Evolutionary conservation across 169 alveolate species (phyloP).

Genomic region (Plasmodium knowlesi): DNA sequence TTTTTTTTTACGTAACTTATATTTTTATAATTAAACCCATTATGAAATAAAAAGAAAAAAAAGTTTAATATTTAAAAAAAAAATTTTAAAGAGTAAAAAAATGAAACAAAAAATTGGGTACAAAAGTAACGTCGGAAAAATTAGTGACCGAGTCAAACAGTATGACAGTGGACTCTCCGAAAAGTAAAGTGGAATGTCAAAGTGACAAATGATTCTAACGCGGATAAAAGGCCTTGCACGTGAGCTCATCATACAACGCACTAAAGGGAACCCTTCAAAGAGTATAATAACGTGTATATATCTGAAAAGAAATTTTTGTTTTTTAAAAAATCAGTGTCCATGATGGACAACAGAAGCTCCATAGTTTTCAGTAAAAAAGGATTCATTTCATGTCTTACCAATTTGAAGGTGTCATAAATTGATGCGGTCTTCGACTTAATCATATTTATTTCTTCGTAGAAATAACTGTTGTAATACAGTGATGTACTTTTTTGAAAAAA

Average conservation of each 20-base stretch:
- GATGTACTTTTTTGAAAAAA: constrained; percentile 27
- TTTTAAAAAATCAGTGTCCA: constrained; percentile 30
- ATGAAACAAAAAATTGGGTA: neutral
- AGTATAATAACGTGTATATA: constrained; percentile 31
- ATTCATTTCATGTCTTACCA: constrained; percentile 54
- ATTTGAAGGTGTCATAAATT: constrained; percentile 26
- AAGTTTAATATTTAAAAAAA: neutral
- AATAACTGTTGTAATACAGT: constrained; percentile 64
- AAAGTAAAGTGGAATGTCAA: neutral
- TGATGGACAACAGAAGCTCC: constrained; percentile 39
- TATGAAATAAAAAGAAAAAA: neutral
- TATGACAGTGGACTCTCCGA: neutral
- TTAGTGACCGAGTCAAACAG: neutral
- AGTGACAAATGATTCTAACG: neutral
- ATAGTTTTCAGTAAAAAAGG: constrained; percentile 56
- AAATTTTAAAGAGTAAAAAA: neutral
- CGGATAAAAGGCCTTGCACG: neutral
- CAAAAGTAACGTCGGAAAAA: neutral
- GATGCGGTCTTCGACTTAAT: neutral
- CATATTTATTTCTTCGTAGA: constrained; percentile 59
- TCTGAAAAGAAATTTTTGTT: constrained; percentile 47
- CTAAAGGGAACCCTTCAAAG: constrained; percentile 50
- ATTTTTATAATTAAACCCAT: neutral
- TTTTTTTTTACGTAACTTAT: neutral
- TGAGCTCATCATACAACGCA: neutral